Conservation (phyloP, 805 yeast genomes). For the Metschnikowia hibisci region DNA sequence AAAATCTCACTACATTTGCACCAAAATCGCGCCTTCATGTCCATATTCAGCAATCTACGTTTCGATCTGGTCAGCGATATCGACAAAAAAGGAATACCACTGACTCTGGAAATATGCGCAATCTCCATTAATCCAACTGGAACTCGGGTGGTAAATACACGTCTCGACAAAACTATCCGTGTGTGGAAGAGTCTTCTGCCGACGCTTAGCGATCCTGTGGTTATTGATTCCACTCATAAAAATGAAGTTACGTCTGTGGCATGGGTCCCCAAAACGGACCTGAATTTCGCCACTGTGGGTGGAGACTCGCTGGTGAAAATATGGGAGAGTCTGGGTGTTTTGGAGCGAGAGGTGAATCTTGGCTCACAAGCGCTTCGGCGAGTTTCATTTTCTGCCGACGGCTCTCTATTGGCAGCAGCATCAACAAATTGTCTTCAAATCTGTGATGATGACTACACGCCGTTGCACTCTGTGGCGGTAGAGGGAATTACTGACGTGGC, state of each 20-base stretch:
- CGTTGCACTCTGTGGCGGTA: slow-evolving; percentile 8
- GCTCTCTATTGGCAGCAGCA: slow-evolving; percentile 42
- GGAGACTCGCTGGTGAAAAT: slow-evolving; percentile 43
- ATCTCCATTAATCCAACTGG: slow-evolving; percentile 42
- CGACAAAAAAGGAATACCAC: slow-evolving; percentile 13
- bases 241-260: slow-evolving; percentile 37
- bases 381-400: slow-evolving; percentile 44
- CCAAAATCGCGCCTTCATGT: slow-evolving; percentile 3
- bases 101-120: slow-evolving; percentile 31
- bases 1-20: not conserved
- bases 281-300: slow-evolving; percentile 47
- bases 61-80: slow-evolving; percentile 9
- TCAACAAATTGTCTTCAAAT: slow-evolving; percentile 38
- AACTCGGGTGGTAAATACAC: slow-evolving; percentile 37
- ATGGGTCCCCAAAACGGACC: slow-evolving; percentile 49
- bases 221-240: slow-evolving; percentile 39
- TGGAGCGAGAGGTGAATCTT: slow-evolving; percentile 19
- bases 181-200: slow-evolving; percentile 34
- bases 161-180: slow-evolving; percentile 42
- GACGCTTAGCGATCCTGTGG: slow-evolving; percentile 32
- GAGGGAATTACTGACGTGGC: slow-evolving; percentile 35
- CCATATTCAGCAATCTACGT: slow-evolving; percentile 7
- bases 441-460: slow-evolving; percentile 32
- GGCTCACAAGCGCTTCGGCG: slow-evolving; percentile 14
- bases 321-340: slow-evolving; percentile 14